These are phyloP conservation scores for Fusarium praegraminearum DNA, from an alignment of 2,329 filamentous ascomycete species.

Conservation along the genomic window DNA sequence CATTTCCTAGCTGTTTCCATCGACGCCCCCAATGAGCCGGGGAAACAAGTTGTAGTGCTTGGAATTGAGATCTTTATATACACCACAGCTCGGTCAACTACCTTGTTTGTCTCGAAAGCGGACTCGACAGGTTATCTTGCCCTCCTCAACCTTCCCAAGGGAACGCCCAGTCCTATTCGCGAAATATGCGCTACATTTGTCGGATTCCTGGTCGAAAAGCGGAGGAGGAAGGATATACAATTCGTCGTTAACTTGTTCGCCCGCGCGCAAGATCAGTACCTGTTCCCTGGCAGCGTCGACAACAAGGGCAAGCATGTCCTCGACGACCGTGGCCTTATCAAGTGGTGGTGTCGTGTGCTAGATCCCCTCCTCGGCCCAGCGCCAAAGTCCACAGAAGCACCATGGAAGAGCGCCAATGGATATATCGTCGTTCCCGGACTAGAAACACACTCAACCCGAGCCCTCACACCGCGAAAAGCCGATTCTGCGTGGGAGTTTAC, in stretches of 20 bases:
- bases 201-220: slow-evolving; percentile 75
- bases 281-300: slow-evolving; percentile 92
- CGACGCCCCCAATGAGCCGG: slow-evolving; percentile 41
- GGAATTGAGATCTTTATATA: slow-evolving; percentile 92
- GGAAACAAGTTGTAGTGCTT: slow-evolving; percentile 75
- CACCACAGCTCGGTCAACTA: slow-evolving; percentile 82
- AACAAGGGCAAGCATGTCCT: slow-evolving; percentile 89
- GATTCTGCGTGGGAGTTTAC: slow-evolving; percentile 74
- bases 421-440: slow-evolving; percentile 91
- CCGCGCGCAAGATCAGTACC: slow-evolving; percentile 89
- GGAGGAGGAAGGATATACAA: slow-evolving; percentile 72
- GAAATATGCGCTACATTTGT: slow-evolving; percentile 81
- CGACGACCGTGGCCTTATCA: slow-evolving; percentile 88
- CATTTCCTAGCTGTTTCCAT: slow-evolving; percentile 76
- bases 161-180: slow-evolving; percentile 78
- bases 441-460: slow-evolving; percentile 82
- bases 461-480: slow-evolving; percentile 73
- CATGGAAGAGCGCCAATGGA: slow-evolving; percentile 69
- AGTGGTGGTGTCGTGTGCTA: slow-evolving; percentile 94
- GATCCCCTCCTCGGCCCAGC: slow-evolving; percentile 75
- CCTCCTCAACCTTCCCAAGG: slow-evolving; percentile 71
- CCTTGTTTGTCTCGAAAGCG: slow-evolving; percentile 94
- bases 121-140: slow-evolving; percentile 92
- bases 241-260: slow-evolving; percentile 92
- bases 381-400: slow-evolving; percentile 48